Percentiles rank a stretch among this genome's conserved stretches.
Evolutionary conservation across 176 grass and related monocot genomes (phyloP).

Genomic region (Carex kokanica): DNA sequence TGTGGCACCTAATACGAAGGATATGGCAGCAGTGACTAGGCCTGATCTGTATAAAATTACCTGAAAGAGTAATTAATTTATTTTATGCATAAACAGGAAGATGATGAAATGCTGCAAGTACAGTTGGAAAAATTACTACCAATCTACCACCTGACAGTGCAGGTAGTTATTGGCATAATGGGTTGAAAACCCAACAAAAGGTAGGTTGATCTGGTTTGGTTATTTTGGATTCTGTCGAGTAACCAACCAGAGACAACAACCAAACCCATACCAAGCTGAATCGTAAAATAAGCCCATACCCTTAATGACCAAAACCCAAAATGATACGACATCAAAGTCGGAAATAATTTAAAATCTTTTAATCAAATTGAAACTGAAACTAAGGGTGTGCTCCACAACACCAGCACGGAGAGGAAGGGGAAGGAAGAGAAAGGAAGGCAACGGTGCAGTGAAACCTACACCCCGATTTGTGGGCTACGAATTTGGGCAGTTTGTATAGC

Average conservation of each 20-base stretch:
- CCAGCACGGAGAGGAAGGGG: too few species aligned
- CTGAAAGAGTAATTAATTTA: constrained; percentile 25
- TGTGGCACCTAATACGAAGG: constrained; percentile 53
- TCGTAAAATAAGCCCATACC: not conserved
- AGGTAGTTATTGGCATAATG: not conserved
- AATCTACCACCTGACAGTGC: not conserved
- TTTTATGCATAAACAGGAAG: not conserved
- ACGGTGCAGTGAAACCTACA: too few species aligned
- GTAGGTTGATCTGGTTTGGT: not conserved
- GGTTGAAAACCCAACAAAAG: not conserved
- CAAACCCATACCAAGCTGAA: not conserved
- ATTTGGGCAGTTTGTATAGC: too few species aligned
- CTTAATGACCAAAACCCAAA: not conserved
- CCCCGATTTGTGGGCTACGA: too few species aligned
- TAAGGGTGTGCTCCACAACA: too few species aligned
- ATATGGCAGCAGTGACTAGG: constrained; percentile 48
- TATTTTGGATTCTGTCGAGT: not conserved
- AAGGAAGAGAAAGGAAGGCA: too few species aligned
- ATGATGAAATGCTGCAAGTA: not conserved
- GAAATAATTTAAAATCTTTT: too few species aligned
- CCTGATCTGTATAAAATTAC: constrained; percentile 77
- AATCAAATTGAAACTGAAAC: too few species aligned
- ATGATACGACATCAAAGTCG: too few species aligned
- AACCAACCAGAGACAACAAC: too few species aligned
- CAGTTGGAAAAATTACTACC: not conserved